Conservation (phyloP, 306 rosid genomes). For the Vigna nakashimae region DNA sequence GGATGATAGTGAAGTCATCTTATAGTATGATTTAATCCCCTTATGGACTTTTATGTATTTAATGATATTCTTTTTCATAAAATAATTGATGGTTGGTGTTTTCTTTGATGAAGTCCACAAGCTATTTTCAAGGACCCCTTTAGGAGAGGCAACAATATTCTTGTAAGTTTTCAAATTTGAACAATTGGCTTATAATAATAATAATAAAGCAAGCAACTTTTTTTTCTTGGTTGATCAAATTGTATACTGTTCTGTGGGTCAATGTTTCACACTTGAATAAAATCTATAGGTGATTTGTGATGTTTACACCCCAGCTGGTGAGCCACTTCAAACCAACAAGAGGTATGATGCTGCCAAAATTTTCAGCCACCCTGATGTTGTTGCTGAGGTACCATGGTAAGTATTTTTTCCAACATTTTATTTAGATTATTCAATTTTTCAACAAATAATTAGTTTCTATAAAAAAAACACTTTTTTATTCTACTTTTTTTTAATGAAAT, state of each 20-base stretch:
- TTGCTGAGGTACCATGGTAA: conserved; percentile 68
- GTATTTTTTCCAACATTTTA: not conserved
- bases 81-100: conserved; percentile 19
- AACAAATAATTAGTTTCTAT: not conserved
- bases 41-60: not conserved
- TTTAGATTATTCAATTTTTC: not conserved
- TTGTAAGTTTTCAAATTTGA: conserved; percentile 50
- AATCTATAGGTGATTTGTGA: conserved; percentile 63
- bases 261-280: not conserved
- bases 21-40: conserved; percentile 53
- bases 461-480: not conserved
- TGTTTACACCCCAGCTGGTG: conserved; percentile 70
- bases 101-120: conserved; percentile 59
- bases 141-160: conserved; percentile 67
- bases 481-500: not conserved
- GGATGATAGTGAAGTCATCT: conserved; percentile 73
- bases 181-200: not conserved
- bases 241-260: not conserved
- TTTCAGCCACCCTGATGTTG: conserved; percentile 64
- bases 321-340: conserved; percentile 67
- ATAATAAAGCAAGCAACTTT: not conserved
- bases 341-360: conserved; percentile 65
- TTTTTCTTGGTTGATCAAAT: not conserved
- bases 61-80: not conserved
- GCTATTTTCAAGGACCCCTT: conserved; percentile 76